Percentiles rank a stretch among this genome's conserved stretches.
These are phyloP conservation scores for Corchorus olitorius DNA, from an alignment of 345 rosid species.

Conservation along the genomic window DNA sequence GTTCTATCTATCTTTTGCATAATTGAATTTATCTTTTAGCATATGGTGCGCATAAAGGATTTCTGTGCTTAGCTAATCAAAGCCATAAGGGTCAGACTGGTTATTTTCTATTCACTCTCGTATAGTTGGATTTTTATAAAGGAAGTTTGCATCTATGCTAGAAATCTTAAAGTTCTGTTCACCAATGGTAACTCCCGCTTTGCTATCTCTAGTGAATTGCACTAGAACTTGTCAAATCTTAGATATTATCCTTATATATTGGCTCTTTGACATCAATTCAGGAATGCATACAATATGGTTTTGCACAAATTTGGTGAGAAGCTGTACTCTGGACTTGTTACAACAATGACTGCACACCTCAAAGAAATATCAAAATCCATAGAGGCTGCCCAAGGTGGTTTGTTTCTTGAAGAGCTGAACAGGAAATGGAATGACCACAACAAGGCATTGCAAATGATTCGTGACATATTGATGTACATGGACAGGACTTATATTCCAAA, in stretches of 20 bases:
- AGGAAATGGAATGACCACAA: constrained; percentile 98
- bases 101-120: neutral
- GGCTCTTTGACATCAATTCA: constrained; percentile 30
- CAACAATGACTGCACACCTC: constrained; percentile 91
- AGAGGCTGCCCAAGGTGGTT: constrained; percentile 93
- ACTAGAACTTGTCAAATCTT: neutral
- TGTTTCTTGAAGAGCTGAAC: constrained; percentile 87
- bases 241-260: neutral
- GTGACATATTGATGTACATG: constrained; percentile 99
- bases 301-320: constrained; percentile 95
- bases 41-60: neutral
- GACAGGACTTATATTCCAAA: constrained; percentile 90
- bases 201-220: neutral
- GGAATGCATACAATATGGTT: constrained; percentile 99
- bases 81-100: neutral
- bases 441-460: constrained; percentile 95
- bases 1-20: neutral
- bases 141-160: neutral
- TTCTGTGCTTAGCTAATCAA: no score
- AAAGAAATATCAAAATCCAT: constrained; percentile 74
- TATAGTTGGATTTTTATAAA: neutral
- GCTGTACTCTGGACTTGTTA: constrained; percentile 76
- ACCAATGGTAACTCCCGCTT: neutral
- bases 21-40: no score
- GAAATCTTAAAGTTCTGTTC: neutral